Evolutionary conservation across 2,329 filamentous ascomycete species (phyloP).

Genomic region (Akanthomyces dipterigenus): DNA sequence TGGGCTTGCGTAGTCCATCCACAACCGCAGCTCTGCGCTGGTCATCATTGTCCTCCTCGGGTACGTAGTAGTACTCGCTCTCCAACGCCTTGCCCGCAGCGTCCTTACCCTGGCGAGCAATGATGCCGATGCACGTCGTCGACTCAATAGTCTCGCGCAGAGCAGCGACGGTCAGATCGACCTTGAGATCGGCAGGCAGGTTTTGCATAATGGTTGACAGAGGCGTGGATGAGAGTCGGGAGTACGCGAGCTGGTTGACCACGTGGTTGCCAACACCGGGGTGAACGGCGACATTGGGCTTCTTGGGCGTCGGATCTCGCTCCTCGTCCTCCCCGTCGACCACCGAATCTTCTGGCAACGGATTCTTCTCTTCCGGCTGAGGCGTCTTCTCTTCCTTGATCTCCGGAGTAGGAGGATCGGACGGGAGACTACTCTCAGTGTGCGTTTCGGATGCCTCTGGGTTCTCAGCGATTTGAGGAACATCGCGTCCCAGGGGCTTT

Average conservation of each 20-base stretch:
- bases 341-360: background rate
- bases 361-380: background rate
- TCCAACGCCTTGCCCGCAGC: slow-evolving; percentile 89
- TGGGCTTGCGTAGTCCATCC: slow-evolving; percentile 80
- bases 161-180: slow-evolving; percentile 51
- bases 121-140: slow-evolving; percentile 78
- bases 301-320: slow-evolving; percentile 4
- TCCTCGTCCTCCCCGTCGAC: background rate
- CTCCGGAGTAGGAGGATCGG: slow-evolving; percentile 11
- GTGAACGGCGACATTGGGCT: slow-evolving; percentile 29
- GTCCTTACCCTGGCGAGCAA: slow-evolving; percentile 86
- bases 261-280: slow-evolving; percentile 69
- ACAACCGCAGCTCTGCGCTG: slow-evolving; percentile 76
- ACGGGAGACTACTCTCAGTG: slow-evolving; percentile 6
- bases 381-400: slow-evolving; percentile 5
- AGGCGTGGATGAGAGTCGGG: slow-evolving; percentile 83
- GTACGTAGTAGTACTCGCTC: slow-evolving; percentile 95
- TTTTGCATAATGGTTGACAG: slow-evolving; percentile 84
- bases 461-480: background rate
- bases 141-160: slow-evolving; percentile 67
- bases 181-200: slow-evolving; percentile 62
- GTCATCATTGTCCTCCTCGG: slow-evolving; percentile 75
- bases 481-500: slow-evolving; percentile 16
- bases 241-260: slow-evolving; percentile 92
- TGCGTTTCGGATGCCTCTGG: slow-evolving; percentile 12